Evolutionary conservation across 306 rosid species (phyloP).

Genomic region (Rubus idaeus): DNA sequence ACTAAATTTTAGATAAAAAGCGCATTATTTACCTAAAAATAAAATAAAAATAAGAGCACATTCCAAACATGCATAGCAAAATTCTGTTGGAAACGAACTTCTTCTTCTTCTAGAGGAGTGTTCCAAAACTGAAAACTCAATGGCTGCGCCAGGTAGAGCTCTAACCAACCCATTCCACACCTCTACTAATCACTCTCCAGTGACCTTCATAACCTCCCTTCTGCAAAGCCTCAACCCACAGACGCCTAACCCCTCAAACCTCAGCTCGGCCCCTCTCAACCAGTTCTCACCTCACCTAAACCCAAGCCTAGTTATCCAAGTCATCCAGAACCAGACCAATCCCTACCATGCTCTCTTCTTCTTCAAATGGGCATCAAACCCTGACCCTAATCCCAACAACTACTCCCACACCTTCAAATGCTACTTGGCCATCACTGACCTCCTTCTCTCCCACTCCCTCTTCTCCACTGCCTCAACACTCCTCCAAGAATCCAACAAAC

Average conservation of each 20-base stretch:
- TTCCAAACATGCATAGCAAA: too few relatives aligned
- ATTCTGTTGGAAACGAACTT: background rate
- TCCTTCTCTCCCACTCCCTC: slow-evolving; percentile 50
- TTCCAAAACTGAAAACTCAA: background rate
- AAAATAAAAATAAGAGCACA: too few relatives aligned
- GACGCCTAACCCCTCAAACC: slow-evolving; percentile 20
- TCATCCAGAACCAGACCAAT: slow-evolving; percentile 26
- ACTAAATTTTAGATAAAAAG: too few relatives aligned
- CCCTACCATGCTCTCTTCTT: slow-evolving; percentile 30
- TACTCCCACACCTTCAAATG: slow-evolving; percentile 29
- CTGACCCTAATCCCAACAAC: slow-evolving; percentile 22
- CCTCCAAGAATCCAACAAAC: slow-evolving; percentile 30
- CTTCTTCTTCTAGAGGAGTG: background rate
- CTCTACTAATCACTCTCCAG: slow-evolving; percentile 17
- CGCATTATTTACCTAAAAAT: too few relatives aligned
- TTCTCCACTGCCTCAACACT: slow-evolving; percentile 47
- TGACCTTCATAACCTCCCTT: slow-evolving; percentile 35
- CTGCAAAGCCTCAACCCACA: slow-evolving; percentile 40
- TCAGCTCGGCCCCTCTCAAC: slow-evolving; percentile 32
- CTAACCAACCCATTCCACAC: slow-evolving; percentile 16
- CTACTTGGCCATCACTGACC: slow-evolving; percentile 29
- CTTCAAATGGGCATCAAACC: slow-evolving; percentile 39
- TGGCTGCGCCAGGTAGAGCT: slow-evolving; percentile 17
- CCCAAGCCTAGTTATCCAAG: slow-evolving; percentile 29
- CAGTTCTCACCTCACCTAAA: slow-evolving; percentile 27